Evolutionary conservation across 305 asterid genomes (phyloP).

Genomic region (Rubia tinctorum): DNA sequence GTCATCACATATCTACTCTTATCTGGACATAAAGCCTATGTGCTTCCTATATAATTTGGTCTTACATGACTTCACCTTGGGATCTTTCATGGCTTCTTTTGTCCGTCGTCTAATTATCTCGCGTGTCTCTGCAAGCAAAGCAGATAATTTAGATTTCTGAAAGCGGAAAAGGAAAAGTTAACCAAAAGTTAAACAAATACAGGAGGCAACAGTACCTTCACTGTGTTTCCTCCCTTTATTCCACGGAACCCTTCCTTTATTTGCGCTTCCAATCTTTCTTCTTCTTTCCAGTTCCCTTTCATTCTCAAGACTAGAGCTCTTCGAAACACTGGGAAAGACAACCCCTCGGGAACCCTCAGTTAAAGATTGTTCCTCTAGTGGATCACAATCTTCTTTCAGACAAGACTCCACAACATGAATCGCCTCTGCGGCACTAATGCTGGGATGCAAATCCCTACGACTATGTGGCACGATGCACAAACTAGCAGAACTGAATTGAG

Average conservation of each 20-base stretch:
- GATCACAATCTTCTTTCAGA: slow-evolving; percentile 22
- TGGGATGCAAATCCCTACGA: slow-evolving; percentile 30
- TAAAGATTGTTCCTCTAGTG: slow-evolving; percentile 23
- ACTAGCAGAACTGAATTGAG: slow-evolving; percentile 28
- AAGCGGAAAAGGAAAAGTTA: slow-evolving; percentile 6
- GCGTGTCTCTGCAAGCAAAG: slow-evolving; percentile 63
- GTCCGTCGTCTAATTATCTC: slow-evolving; percentile 69
- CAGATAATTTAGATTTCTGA: slow-evolving; percentile 20
- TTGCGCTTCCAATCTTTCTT: slow-evolving; percentile 42
- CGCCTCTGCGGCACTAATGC: slow-evolving; percentile 21
- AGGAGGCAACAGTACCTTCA: slow-evolving; percentile 46
- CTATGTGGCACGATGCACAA: slow-evolving; percentile 27
- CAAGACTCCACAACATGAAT: slow-evolving; percentile 28
- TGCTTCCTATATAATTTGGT: slow-evolving; percentile 23
- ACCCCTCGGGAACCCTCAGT: slow-evolving; percentile 24
- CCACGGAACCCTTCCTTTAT: slow-evolving; percentile 94
- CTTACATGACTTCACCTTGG: slow-evolving; percentile 99
- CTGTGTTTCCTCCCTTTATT: slow-evolving; percentile 84
- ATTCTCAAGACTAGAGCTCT: slow-evolving; percentile 25
- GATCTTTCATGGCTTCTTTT: slow-evolving; percentile 90
- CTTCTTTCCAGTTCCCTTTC: slow-evolving; percentile 33
- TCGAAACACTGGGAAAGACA: slow-evolving; percentile 4
- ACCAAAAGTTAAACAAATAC: slow-evolving; percentile 8
- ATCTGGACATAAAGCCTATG: not conserved
- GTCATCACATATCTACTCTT: not conserved